Percentiles rank a stretch among this genome's conserved stretches.
These are phyloP conservation scores for Adansonia madagascariensis DNA, from an alignment of 441 rosid species.

Conservation along the genomic window DNA sequence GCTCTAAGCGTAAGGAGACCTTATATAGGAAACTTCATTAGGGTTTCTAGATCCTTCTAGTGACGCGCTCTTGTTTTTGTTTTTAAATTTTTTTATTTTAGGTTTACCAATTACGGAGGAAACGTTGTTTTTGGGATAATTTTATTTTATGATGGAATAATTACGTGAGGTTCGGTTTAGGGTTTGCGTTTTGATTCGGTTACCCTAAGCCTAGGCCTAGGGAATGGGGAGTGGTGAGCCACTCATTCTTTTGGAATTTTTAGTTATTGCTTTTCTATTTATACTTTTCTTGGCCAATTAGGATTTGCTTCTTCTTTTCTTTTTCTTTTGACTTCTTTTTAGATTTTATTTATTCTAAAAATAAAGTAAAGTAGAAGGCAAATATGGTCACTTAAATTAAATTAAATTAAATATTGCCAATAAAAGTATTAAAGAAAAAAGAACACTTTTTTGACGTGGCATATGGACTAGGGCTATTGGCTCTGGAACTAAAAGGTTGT, in stretches of 20 bases:
- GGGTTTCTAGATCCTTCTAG: constrained; percentile 81
- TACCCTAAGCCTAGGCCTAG: background rate
- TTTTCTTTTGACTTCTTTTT: background rate
- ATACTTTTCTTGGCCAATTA: constrained; percentile 15
- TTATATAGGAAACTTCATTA: constrained; percentile 32
- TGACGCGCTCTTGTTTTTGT: background rate
- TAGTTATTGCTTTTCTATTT: background rate
- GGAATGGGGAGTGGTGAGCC: background rate
- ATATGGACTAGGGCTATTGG: background rate
- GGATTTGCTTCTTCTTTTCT: background rate
- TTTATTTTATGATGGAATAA: background rate
- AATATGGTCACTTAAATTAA: background rate
- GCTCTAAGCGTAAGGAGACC: background rate
- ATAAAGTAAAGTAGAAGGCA: background rate
- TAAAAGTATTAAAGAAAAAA: background rate
- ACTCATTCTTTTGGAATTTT: background rate
- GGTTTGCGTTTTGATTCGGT: background rate
- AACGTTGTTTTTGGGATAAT: background rate
- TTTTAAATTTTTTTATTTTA: background rate
- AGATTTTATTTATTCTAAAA: background rate
- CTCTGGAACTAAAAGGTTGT: background rate
- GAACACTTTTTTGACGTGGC: background rate
- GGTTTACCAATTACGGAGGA: background rate
- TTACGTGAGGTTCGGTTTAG: background rate
- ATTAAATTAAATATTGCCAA: no score